Evolutionary conservation across 2,329 filamentous ascomycete species (phyloP).

Genomic region (Aureobasidium melanogenum): DNA sequence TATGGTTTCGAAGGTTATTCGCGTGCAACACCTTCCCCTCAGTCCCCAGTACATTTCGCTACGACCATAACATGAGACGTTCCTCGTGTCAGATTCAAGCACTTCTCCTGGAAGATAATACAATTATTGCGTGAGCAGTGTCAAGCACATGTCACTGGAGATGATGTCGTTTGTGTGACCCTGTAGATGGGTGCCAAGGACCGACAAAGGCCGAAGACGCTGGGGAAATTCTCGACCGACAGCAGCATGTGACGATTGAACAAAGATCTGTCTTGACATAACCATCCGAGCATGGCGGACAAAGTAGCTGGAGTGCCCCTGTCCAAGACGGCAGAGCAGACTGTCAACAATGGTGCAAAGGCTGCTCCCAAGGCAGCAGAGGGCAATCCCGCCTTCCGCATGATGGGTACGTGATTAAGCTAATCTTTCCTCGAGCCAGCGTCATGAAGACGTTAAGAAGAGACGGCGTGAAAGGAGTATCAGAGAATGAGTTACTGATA

Average conservation of each 20-base stretch:
- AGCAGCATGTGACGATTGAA: not conserved
- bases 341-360: not conserved
- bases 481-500: not conserved
- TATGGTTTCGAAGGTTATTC: no score
- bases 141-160: not conserved
- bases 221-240: slow-evolving; percentile 6
- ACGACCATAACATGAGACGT: no score
- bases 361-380: slow-evolving; percentile 23
- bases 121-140: no score
- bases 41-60: no score
- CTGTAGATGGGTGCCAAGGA: not conserved
- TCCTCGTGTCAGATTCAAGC: no score
- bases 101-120: no score
- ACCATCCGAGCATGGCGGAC: not conserved
- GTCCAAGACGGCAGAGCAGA: not conserved
- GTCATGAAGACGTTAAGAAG: not conserved
- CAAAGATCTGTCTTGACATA: not conserved
- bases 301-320: not conserved
- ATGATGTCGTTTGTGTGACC: not conserved
- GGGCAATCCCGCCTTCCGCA: slow-evolving; percentile 64
- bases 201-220: not conserved
- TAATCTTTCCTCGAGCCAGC: not conserved
- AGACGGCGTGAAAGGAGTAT: not conserved
- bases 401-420: slow-evolving; percentile 46
- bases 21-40: no score